These are phyloP conservation scores for Batkoa obscura DNA, from an alignment of 371 early-diverging fungal species.

Conservation along the genomic window DNA sequence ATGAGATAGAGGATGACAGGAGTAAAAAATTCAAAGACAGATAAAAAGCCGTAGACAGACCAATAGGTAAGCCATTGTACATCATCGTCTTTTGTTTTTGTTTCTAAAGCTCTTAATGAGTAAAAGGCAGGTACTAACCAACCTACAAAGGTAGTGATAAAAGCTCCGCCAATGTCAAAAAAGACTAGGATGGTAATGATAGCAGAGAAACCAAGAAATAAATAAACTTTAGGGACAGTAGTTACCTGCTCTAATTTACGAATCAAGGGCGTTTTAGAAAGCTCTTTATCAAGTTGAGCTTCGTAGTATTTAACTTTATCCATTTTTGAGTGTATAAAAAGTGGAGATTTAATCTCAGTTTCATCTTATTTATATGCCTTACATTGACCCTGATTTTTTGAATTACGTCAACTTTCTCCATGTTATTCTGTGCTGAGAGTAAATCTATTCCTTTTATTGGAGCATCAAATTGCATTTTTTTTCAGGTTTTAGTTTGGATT, in stretches of 20 bases:
- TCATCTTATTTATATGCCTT: too few relatives aligned
- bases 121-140: conserved; percentile 82
- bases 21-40: conserved; percentile 65
- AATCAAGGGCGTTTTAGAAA: conserved; percentile 40
- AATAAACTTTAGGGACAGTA: conserved; percentile 69
- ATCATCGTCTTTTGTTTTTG: conserved; percentile 52
- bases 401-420: too few relatives aligned
- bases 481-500: too few relatives aligned
- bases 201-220: conserved; percentile 32
- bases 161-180: conserved; percentile 65
- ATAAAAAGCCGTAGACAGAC: conserved; percentile 68
- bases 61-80: conserved; percentile 75
- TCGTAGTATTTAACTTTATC: conserved; percentile 21
- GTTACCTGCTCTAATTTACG: conserved; percentile 46
- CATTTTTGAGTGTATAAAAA: conserved; percentile 11
- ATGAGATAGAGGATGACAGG: conserved; percentile 69
- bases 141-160: conserved; percentile 63
- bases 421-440: too few relatives aligned
- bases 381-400: too few relatives aligned
- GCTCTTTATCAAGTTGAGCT: conserved; percentile 48
- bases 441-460: too few relatives aligned
- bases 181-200: conserved; percentile 52
- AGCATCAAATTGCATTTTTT: too few relatives aligned
- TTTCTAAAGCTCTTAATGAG: conserved; percentile 80
- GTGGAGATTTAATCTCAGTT: too few relatives aligned